Percentiles rank a stretch among this genome's conserved stretches.
Conservation (phyloP, 139 green algal genomes). For the Coelastrella sp. region DNA sequence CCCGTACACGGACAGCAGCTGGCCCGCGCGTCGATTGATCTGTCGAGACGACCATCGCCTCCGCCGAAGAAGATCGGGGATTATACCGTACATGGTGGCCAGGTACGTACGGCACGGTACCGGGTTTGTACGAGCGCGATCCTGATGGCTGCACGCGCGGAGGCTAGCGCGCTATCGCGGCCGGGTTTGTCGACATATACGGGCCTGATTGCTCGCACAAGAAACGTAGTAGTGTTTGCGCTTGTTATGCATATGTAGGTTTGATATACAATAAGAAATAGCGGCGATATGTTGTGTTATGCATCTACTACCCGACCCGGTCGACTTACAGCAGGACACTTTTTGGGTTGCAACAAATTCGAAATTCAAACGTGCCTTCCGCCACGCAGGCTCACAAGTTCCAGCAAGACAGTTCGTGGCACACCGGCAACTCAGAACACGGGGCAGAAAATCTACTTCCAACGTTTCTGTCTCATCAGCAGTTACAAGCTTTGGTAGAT, state of each 20-base stretch:
- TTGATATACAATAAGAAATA: no score
- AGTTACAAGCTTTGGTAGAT: not conserved
- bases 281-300: no score
- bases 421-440: slow-evolving; percentile 36
- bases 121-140: no score
- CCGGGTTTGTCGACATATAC: no score
- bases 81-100: slow-evolving; percentile 62
- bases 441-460: not conserved
- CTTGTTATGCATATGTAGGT: no score
- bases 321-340: no score
- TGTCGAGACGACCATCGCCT: not conserved
- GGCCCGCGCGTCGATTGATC: slow-evolving; percentile 41
- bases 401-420: slow-evolving; percentile 40
- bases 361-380: not conserved
- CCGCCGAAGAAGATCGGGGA: slow-evolving; percentile 20
- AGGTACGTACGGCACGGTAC: not conserved
- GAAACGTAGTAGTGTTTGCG: no score
- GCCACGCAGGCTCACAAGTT: slow-evolving; percentile 30
- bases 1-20: slow-evolving; percentile 48
- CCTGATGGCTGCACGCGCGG: no score
- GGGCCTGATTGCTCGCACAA: no score
- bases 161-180: no score
- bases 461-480: slow-evolving; percentile 1
- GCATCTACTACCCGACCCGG: no score
- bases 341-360: not conserved